phyloP scores from a whole-genome alignment of 495 filamentous ascomycete genomes.

The Filosporella fistucella region DNA sequence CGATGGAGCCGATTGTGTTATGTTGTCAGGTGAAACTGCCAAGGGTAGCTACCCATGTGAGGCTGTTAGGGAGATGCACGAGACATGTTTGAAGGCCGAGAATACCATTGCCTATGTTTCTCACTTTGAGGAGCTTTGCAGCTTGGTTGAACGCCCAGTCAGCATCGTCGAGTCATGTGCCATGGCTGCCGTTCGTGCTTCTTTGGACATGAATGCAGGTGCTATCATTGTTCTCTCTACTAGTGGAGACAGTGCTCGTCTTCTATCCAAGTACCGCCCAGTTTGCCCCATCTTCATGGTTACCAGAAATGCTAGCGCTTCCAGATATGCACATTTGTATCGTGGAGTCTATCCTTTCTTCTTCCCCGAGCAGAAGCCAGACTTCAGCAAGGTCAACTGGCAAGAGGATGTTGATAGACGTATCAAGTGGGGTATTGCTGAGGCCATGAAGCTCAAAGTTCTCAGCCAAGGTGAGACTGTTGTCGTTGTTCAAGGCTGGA shows the following conservation, averaged over 20 bases:
- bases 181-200: slow-evolving; percentile 92
- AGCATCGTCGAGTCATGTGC: slow-evolving; percentile 85
- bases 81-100: slow-evolving; percentile 93
- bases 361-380: slow-evolving; percentile 88
- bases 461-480: slow-evolving; percentile 79
- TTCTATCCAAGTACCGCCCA: slow-evolving; percentile 96
- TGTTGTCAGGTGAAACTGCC: slow-evolving; percentile 98
- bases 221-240: slow-evolving; percentile 94
- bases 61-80: slow-evolving; percentile 95
- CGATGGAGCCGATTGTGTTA: slow-evolving; percentile 97
- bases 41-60: slow-evolving; percentile 93
- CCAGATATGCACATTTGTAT: slow-evolving; percentile 91
- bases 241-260: slow-evolving; percentile 82
- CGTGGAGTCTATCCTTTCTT: slow-evolving; percentile 97
- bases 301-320: slow-evolving; percentile 76
- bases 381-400: slow-evolving; percentile 86
- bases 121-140: slow-evolving; percentile 92
- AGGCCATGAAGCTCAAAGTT: slow-evolving; percentile 80
- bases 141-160: slow-evolving; percentile 73
- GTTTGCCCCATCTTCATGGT: slow-evolving; percentile 99
- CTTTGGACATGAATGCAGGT: slow-evolving; percentile 90
- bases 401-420: slow-evolving; percentile 97
- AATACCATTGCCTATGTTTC: slow-evolving; percentile 94
- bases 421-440: slow-evolving; percentile 87
- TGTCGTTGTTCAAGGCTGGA: slow-evolving; percentile 96